Percentiles rank a stretch among this genome's conserved stretches.
Conservation (phyloP, 2,329 filamentous ascomycete species). For the Microcyclosporella mali region DNA sequence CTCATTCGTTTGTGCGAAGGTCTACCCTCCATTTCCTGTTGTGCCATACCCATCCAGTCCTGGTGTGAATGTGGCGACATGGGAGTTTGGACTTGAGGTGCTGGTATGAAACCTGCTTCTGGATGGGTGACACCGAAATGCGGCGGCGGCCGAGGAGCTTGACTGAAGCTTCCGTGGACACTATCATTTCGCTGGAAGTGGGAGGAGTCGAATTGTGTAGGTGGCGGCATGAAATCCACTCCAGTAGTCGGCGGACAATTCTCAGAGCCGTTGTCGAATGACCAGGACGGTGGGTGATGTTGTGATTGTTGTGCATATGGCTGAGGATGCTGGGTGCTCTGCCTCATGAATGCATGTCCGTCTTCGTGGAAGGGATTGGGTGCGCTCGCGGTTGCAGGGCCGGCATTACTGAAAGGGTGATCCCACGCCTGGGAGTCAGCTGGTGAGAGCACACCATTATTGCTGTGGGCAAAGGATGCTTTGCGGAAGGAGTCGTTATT, state of each 20-base stretch:
- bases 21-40: constrained; percentile 45
- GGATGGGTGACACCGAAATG: constrained; percentile 34
- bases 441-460: constrained; percentile 28
- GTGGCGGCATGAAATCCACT: constrained; percentile 52
- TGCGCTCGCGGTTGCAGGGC: constrained; percentile 15
- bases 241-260: constrained; percentile 70
- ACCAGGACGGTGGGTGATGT: constrained; percentile 49
- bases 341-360: constrained; percentile 20
- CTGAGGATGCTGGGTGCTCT: constrained; percentile 41
- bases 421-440: constrained; percentile 29
- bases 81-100: constrained; percentile 48
- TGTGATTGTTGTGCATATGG: constrained; percentile 62
- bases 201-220: constrained; percentile 39
- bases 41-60: constrained; percentile 49
- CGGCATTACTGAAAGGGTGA: constrained; percentile 19
- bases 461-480: constrained; percentile 29
- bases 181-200: constrained; percentile 24
- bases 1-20: constrained; percentile 52
- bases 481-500: constrained; percentile 24
- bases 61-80: constrained; percentile 59
- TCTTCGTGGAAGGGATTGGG: constrained; percentile 21
- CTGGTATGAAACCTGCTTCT: constrained; percentile 40
- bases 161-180: constrained; percentile 35
- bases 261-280: constrained; percentile 57
- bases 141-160: constrained; percentile 36